Evolutionary conservation across 441 rosid genomes (phyloP).

Genomic region (Mallotus japonicus): DNA sequence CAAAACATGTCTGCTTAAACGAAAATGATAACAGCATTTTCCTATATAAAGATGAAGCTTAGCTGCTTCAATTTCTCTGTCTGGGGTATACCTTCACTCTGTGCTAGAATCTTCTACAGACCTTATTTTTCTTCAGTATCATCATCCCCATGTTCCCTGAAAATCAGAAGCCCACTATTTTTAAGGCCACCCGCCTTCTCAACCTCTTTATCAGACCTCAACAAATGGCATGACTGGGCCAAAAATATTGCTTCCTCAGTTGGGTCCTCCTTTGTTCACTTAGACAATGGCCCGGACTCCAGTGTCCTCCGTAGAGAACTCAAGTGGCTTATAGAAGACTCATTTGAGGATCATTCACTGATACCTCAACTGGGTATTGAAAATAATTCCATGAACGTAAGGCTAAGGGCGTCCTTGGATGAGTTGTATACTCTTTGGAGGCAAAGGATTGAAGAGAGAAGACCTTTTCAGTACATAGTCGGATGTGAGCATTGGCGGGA

Average conservation of each 20-base stretch:
- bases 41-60: constrained; percentile 18
- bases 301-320: constrained; percentile 62
- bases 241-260: constrained; percentile 54
- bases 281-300: constrained; percentile 68
- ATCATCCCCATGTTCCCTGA: neutral
- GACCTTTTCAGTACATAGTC: constrained; percentile 82
- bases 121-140: constrained; percentile 22
- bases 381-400: constrained; percentile 21
- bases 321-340: constrained; percentile 84
- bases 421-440: constrained; percentile 70
- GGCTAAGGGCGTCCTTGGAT: constrained; percentile 43
- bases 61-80: neutral
- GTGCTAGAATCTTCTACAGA: constrained; percentile 12
- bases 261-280: constrained; percentile 44
- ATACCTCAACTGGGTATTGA: constrained; percentile 26
- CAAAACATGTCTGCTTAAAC: no score
- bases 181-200: constrained; percentile 46
- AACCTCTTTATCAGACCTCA: constrained; percentile 47
- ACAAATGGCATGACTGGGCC: constrained; percentile 81
- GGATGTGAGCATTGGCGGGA: constrained; percentile 97
- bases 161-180: constrained; percentile 51
- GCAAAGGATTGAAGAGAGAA: constrained; percentile 76
- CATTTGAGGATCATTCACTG: constrained; percentile 39
- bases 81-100: constrained; percentile 9
- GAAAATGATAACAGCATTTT: no score